phyloP scores from a whole-genome alignment of 1,284 basidiomycete species.

The Dichomitus squalens region DNA sequence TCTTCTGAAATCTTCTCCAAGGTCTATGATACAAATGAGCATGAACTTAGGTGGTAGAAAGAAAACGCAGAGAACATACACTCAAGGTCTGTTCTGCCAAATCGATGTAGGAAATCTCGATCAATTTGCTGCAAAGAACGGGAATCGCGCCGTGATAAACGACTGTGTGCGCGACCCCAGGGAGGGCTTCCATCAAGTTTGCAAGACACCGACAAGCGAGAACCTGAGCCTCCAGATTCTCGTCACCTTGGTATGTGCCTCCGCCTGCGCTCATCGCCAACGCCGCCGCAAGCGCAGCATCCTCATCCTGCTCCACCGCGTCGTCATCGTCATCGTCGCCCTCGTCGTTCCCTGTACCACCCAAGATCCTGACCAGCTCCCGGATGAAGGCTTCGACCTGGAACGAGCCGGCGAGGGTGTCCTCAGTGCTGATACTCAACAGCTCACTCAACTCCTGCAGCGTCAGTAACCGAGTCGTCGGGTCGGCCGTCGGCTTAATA shows the following conservation, averaged over 20 bases:
- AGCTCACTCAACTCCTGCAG: conserved; percentile 95
- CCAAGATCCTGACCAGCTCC: conserved; percentile 91
- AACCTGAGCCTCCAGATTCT: conserved; percentile 90
- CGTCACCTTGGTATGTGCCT: conserved; percentile 67
- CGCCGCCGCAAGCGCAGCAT: conserved; percentile 83
- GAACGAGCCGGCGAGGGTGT: conserved; percentile 94
- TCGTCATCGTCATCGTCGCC: conserved; percentile 73
- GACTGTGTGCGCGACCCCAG: conserved; percentile 91
- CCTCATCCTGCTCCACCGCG: conserved; percentile 68
- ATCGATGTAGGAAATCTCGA: conserved; percentile 96
- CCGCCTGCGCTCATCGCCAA: conserved; percentile 75
- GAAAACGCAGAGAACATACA: conserved; percentile 55
- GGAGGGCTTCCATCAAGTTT: conserved; percentile 95
- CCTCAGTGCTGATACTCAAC: conserved; percentile 96
- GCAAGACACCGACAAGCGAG: conserved; percentile 93
- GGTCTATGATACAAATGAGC: conserved; percentile 59
- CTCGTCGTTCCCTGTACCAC: conserved; percentile 75
- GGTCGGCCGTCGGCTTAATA: conserved; percentile 82
- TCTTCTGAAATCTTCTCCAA: conserved; percentile 97
- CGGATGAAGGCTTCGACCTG: conserved; percentile 91
- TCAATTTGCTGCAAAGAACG: conserved; percentile 91
- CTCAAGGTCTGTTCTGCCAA: conserved; percentile 95
- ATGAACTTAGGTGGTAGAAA: conserved; percentile 2
- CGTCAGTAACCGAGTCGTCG: conserved; percentile 83
- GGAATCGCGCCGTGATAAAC: conserved; percentile 95